Conservation (phyloP, 495 filamentous ascomycete genomes). For the Podospora anserina region DNA sequence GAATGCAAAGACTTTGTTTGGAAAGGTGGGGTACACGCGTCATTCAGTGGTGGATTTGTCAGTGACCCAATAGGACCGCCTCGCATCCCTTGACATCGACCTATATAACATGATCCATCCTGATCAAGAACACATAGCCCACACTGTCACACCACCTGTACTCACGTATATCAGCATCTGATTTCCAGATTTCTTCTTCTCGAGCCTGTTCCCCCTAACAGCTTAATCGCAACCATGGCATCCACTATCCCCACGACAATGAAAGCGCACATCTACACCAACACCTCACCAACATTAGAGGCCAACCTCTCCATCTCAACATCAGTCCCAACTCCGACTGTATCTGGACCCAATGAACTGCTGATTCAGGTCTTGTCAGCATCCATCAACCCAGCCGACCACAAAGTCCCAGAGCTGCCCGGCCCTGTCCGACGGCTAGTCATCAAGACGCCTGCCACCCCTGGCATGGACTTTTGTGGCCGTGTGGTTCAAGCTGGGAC, state of each 20-base stretch:
- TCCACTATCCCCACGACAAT: constrained; percentile 8
- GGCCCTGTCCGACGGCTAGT: constrained; percentile 40
- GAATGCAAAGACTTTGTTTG: neutral
- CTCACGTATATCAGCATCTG: neutral
- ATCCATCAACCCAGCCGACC: constrained; percentile 67
- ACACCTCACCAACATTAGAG: neutral
- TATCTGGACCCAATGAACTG: constrained; percentile 24
- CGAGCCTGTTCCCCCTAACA: neutral
- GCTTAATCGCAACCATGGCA: neutral
- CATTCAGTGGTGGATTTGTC: neutral
- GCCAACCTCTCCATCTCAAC: constrained; percentile 1
- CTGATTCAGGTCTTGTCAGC: constrained; percentile 56
- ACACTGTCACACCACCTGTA: neutral
- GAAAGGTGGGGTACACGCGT: neutral
- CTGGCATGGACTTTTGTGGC: constrained; percentile 63
- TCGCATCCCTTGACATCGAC: neutral
- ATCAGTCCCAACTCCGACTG: neutral
- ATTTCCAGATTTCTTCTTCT: neutral
- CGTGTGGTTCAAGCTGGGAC: constrained; percentile 48
- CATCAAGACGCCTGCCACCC: constrained; percentile 49
- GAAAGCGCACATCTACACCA: neutral
- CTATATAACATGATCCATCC: neutral
- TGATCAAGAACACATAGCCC: neutral
- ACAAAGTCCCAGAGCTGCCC: constrained; percentile 59
- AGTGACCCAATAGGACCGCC: neutral